Conservation (phyloP, 2,329 filamentous ascomycete species). For the Byssoonygena ceratinophila region DNA sequence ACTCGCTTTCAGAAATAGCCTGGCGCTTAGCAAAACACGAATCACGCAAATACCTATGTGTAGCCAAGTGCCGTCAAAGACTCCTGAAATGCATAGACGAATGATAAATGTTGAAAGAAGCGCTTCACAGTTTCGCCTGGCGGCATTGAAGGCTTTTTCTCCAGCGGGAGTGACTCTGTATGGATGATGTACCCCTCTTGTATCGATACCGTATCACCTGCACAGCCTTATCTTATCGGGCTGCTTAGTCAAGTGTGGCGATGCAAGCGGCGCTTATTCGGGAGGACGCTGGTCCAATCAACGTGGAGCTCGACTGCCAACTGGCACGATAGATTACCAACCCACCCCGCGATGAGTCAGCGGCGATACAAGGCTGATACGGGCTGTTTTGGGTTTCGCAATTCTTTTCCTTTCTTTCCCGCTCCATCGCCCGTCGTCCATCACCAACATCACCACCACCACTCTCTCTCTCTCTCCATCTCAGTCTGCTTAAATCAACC, state of each 20-base stretch:
- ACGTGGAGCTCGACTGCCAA: neutral
- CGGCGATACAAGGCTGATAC: slow-evolving; percentile 7
- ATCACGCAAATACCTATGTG: too few species aligned
- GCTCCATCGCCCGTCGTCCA: slow-evolving; percentile 26
- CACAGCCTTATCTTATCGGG: slow-evolving; percentile 4
- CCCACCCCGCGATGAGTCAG: neutral
- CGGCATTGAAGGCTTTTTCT: too few species aligned
- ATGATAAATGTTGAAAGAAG: neutral
- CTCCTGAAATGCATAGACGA: too few species aligned
- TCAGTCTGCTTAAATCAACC: slow-evolving; percentile 9
- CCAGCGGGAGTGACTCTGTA: too few species aligned
- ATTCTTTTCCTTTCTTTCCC: slow-evolving; percentile 21
- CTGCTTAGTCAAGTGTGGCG: slow-evolving; percentile 6
- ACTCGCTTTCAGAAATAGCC: neutral
- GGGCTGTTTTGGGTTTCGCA: slow-evolving; percentile 12
- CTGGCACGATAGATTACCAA: too few species aligned
- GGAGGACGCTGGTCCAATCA: neutral
- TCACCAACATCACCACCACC: slow-evolving; percentile 16
- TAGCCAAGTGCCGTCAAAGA: too few species aligned
- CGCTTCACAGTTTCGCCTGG: neutral
- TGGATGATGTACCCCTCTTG: neutral
- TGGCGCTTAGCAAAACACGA: neutral
- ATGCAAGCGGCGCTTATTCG: neutral
- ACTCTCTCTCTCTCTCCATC: slow-evolving; percentile 11
- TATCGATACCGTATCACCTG: neutral